Evolutionary conservation across 2,329 filamentous ascomycete species (phyloP), one percentile per base, ranked within the genome.

Genomic region (Westerdykella ornata): DNA sequence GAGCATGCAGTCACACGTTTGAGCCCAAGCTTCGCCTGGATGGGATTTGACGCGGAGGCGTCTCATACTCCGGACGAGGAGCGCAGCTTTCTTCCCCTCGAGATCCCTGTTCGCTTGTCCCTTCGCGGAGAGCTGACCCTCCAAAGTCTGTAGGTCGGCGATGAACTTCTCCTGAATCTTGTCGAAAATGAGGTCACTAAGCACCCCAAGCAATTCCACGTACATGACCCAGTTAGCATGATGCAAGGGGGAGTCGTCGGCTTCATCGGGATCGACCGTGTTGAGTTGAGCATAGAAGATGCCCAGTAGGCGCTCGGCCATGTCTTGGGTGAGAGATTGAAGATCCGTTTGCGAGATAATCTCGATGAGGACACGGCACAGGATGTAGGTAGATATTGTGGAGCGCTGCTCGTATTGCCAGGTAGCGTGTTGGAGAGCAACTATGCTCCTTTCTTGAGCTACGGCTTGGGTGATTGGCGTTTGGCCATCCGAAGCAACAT

Each of bases 211-310:
- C 3, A 98, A 72, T 56, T 95, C 86, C 15, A 88, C 84, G 62
- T 96, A 96, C 2, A 98, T 81, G 44, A 87, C 85, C 90, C 90
- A 98, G 57, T 98, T 98, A 12, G 92, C 86, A 67, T 92, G 81
- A 51, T 88, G 88, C 17, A 97, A 72, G 1, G 86, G 82, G 0
- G 88, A 95, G 7, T 82, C 73, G 47, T 81, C 72, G 3, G 90
- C 71, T 56, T 89, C 81, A 6, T 95, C 88, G 0, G 85, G 81
- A 46, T 97, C 89, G 6, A 88, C 84, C 35, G 84, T 85, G 59
- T 89, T 94, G 8, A 98, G 74, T 63, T 97, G 92, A n/a, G 84
- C 84, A 63, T 97, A 98, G 41, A 98, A 95, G 45, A 98, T 94
- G 48, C 83, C 87, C 62, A 97, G 90, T 4, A 98, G 74, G 52